A percentile compares a stretch with the other conserved stretches of the same genome.
These are phyloP conservation scores for Parasitella parasitica DNA, from an alignment of 371 early-diverging fungal genomes.

Conservation along the genomic window DNA sequence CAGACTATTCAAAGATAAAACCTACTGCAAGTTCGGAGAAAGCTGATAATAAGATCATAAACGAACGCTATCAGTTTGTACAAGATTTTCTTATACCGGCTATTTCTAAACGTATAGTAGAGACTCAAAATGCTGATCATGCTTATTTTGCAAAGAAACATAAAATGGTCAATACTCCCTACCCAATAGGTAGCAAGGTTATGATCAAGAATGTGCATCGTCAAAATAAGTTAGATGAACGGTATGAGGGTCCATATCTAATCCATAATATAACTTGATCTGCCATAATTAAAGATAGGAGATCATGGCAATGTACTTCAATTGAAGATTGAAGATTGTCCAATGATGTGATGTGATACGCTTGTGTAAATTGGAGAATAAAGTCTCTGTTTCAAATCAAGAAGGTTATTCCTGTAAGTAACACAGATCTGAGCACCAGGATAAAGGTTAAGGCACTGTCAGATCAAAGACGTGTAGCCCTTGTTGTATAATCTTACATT, in stretches of 20 bases:
- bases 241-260: neutral
- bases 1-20: neutral
- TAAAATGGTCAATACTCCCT: neutral
- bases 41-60: neutral
- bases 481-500: no score
- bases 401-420: no score
- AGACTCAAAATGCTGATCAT: neutral
- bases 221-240: neutral
- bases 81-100: conserved; percentile 1
- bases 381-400: no score
- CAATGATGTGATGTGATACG: no score
- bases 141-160: neutral
- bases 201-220: conserved; percentile 2
- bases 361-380: no score
- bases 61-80: neutral
- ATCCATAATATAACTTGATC: no score
- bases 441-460: no score
- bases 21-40: neutral
- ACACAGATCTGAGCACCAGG: no score
- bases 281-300: no score
- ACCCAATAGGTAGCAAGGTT: neutral
- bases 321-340: no score
- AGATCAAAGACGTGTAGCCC: no score
- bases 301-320: no score
- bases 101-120: neutral